A percentile compares a stretch with the other conserved stretches of the same genome.
Evolutionary conservation across 495 filamentous ascomycete genomes (phyloP).

Genomic region (Mytilinidion resinicola): DNA sequence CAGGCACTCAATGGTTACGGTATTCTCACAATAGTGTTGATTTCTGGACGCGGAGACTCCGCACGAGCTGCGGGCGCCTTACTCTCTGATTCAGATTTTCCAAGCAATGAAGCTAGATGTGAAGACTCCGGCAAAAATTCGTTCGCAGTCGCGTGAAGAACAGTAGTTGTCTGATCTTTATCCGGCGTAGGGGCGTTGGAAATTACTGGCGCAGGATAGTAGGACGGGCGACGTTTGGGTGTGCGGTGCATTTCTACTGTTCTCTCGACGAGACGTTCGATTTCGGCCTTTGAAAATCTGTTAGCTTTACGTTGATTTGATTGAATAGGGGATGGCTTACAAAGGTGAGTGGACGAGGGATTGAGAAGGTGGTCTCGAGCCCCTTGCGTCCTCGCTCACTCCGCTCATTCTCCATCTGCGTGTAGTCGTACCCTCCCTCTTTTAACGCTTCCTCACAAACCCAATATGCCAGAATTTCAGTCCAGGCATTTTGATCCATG

Average conservation of each 20-base stretch:
- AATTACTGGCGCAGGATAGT: background rate
- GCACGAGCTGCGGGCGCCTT: no score
- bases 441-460: constrained; percentile 19
- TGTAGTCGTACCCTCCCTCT: constrained; percentile 15
- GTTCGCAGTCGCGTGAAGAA: no score
- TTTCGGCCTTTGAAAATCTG: constrained; percentile 2
- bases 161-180: constrained; percentile 21
- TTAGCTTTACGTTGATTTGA: background rate
- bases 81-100: no score
- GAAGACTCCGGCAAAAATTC: no score
- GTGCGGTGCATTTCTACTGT: constrained; percentile 21
- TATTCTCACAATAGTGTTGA: background rate
- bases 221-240: background rate
- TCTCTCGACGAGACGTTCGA: constrained; percentile 22
- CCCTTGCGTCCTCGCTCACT: constrained; percentile 12
- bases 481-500: constrained; percentile 15
- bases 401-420: constrained; percentile 10
- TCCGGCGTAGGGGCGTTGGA: background rate
- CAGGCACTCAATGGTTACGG: background rate
- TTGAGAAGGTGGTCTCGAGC: constrained; percentile 23
- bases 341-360: constrained; percentile 19
- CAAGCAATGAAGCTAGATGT: no score
- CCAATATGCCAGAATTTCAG: constrained; percentile 24
- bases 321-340: background rate
- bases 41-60: no score